Evolutionary conservation across 2,329 filamentous ascomycete species (phyloP).

Genomic region (Westerdykella aurantiaca): DNA sequence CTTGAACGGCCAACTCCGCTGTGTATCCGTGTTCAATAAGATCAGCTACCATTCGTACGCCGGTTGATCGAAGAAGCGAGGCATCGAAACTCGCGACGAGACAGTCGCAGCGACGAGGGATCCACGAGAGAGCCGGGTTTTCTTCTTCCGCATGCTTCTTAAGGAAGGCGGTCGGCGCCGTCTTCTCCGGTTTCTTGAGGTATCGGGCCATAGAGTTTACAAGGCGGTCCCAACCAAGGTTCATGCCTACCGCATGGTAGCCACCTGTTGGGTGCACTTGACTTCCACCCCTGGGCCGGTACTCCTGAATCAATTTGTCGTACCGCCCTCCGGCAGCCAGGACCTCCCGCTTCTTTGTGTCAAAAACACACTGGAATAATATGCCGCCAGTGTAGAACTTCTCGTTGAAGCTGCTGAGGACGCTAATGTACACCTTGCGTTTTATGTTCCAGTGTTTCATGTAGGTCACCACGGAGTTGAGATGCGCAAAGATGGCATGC

Average conservation of each 20-base stretch:
- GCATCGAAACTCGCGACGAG: slow-evolving; percentile 84
- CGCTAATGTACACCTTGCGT: slow-evolving; percentile 76
- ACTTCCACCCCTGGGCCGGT: slow-evolving; percentile 63
- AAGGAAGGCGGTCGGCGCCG: slow-evolving; percentile 45
- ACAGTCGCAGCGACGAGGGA: slow-evolving; percentile 65
- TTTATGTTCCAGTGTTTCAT: slow-evolving; percentile 68
- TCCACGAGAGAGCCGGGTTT: slow-evolving; percentile 33
- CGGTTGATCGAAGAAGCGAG: slow-evolving; percentile 65
- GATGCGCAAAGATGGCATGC: slow-evolving; percentile 61
- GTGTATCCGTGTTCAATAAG: slow-evolving; percentile 82
- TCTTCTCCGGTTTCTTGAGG: slow-evolving; percentile 43
- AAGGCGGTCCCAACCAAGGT: slow-evolving; percentile 79
- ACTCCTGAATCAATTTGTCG: slow-evolving; percentile 79
- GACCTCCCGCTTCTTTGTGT: slow-evolving; percentile 73
- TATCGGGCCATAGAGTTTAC: slow-evolving; percentile 56
- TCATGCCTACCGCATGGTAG: slow-evolving; percentile 85
- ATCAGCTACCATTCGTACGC: slow-evolving; percentile 68
- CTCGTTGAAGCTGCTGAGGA: slow-evolving; percentile 83
- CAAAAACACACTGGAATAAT: slow-evolving; percentile 85
- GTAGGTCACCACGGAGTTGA: slow-evolving; percentile 73
- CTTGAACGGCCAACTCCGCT: slow-evolving; percentile 78
- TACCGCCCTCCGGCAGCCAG: slow-evolving; percentile 93
- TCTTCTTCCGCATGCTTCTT: slow-evolving; percentile 64
- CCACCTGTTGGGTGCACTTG: slow-evolving; percentile 39
- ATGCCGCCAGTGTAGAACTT: slow-evolving; percentile 77